Evolutionary conservation across 2,329 filamentous ascomycete genomes (phyloP), one percentile per base, ranked within the genome.

Genomic region (Pyrenophora graminea): DNA sequence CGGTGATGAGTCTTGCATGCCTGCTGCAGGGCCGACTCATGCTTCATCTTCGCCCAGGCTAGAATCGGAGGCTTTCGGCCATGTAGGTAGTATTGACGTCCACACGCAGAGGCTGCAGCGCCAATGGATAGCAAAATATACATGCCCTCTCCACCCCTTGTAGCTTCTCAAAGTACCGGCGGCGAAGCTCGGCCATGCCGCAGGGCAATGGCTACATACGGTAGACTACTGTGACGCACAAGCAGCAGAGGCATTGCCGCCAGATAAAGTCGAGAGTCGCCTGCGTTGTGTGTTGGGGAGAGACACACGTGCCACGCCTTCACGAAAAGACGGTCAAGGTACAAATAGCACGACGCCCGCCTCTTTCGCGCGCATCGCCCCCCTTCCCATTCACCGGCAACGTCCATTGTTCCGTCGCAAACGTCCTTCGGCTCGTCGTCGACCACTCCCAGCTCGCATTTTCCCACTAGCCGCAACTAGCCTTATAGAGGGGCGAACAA

Each of bases 401-500:
- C 30, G 27, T 50, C 21, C 37, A 19, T 19, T 23, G 33, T 30
- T 41, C 27, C 19, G 31, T 40, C 25, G 33, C 36, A 30, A 8
- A 53, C 61, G 58, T 18, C 17, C 17, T 17, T 32, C 42, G 42
- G 44, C 56, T 56, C 53, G 53, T 59, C 45, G 39, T 48, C 44
- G 49, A 48, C 58, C 54, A 54, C 58, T 34, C 21, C 27, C 30
- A 37, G 45, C n/a, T 38, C 36, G 42, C 39, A 41, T 48, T 56
- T 48, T 40, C 25, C 37, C 45, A 48, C 58, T 61, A 61, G 58
- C 47, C 53, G 46, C 44, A 54, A 61, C 53, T 53, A 55, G 53
- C 45, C 43, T 45, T 32, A 55, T 57, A 59, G 63, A 66, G 62
- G 59, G 64, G 65, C 63, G 57, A 66, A 32, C 45, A 58, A 51